Evolutionary conservation across 768 basidiomycete species (phyloP).

Genomic region (Pleurotus pulmonarius): DNA sequence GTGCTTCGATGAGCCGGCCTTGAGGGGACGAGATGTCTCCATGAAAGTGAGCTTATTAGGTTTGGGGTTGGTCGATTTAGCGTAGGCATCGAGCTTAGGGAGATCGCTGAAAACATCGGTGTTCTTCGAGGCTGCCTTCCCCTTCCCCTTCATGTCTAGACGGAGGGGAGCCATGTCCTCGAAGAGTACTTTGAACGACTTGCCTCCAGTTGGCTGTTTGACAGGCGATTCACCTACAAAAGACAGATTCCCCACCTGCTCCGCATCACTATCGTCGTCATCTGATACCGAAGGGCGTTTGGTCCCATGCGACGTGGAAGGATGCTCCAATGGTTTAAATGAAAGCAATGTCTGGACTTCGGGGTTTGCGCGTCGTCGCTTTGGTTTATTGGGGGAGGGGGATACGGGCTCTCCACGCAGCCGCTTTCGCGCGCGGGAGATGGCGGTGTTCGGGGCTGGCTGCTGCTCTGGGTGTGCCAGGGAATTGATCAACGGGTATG

Average conservation of each 20-base stretch:
- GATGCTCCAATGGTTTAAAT: constrained; percentile 7
- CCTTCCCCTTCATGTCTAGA: constrained; percentile 8
- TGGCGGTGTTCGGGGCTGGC: constrained; percentile 34
- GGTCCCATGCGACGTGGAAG: constrained; percentile 32
- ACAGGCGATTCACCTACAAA: constrained; percentile 73
- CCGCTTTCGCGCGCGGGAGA: constrained; percentile 74
- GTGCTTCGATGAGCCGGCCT: background rate
- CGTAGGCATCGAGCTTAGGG: background rate
- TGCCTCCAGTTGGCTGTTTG: constrained; percentile 53
- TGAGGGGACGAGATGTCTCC: background rate
- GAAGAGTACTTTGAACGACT: constrained; percentile 67
- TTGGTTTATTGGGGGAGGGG: constrained; percentile 76
- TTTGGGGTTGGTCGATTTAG: background rate
- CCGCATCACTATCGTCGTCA: constrained; percentile 33
- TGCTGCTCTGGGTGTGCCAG: constrained; percentile 15
- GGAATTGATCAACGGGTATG: constrained; percentile 32
- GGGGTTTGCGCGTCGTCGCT: constrained; percentile 55
- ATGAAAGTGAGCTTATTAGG: background rate
- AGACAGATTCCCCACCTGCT: constrained; percentile 31
- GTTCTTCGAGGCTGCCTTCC: background rate
- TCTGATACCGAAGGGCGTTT: constrained; percentile 24
- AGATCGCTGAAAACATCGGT: background rate
- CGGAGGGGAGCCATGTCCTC: constrained; percentile 32
- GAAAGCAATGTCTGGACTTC: constrained; percentile 19
- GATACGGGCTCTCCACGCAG: constrained; percentile 81